Conservation (phyloP, 257 asterid species). For the Eucommia ulmoides region DNA sequence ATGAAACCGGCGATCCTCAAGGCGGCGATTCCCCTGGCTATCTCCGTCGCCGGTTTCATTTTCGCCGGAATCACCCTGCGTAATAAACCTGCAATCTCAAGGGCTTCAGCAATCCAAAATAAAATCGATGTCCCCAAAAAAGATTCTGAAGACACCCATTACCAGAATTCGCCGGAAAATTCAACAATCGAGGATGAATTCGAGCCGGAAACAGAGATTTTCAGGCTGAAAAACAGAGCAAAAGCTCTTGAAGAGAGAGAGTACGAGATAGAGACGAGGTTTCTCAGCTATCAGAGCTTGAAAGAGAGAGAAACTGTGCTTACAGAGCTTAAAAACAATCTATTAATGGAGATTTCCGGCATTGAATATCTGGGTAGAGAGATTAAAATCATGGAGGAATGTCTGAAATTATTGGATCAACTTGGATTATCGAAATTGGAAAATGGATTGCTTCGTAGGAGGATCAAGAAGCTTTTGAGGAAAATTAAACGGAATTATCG, state of each 20-base stretch:
- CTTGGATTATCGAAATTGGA: conserved; percentile 28
- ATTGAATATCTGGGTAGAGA: conserved; percentile 28
- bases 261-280: conserved; percentile 20
- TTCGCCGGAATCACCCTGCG: background rate
- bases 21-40: background rate
- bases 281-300: conserved; percentile 26
- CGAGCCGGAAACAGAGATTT: conserved; percentile 12
- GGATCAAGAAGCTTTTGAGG: conserved; percentile 33
- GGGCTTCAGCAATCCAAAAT: background rate
- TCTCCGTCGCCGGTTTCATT: background rate
- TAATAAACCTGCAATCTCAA: background rate
- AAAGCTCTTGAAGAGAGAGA: conserved; percentile 21
- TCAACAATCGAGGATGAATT: background rate
- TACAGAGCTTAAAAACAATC: conserved; percentile 29
- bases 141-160: background rate
- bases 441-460: conserved; percentile 25
- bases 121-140: background rate
- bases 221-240: conserved; percentile 12
- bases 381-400: conserved; percentile 23
- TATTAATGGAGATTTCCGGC: conserved; percentile 25
- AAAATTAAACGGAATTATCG: conserved; percentile 11
- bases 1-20: background rate
- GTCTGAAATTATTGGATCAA: conserved; percentile 15
- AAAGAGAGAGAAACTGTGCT: conserved; percentile 30
- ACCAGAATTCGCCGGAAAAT: background rate